These are phyloP conservation scores for Canavalia gladiata DNA, from an alignment of 306 rosid species.

Conservation along the genomic window DNA sequence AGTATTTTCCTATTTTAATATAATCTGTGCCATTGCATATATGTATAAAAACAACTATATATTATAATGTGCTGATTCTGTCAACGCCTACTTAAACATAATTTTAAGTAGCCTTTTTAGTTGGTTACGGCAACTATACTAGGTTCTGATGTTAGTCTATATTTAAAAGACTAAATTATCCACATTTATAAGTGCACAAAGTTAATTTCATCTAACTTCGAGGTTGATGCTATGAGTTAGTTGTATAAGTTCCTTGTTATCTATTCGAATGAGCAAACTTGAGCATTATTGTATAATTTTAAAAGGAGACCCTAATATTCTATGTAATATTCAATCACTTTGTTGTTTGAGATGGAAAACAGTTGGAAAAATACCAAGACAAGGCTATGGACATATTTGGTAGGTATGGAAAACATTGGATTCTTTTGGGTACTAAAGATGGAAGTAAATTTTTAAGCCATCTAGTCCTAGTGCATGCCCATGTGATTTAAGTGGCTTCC, in stretches of 20 bases:
- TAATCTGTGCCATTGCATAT: background rate
- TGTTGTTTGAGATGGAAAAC: conserved; percentile 40
- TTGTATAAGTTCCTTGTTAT: conserved; percentile 34
- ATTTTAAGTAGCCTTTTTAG: conserved; percentile 40
- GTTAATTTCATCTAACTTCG: conserved; percentile 59
- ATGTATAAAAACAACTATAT: background rate
- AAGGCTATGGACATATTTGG: conserved; percentile 34
- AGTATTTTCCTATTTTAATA: conserved; percentile 16
- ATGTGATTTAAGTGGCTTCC: conserved; percentile 52
- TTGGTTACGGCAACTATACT: conserved; percentile 47
- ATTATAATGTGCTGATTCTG: conserved; percentile 43
- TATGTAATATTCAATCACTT: background rate
- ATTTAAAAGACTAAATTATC: conserved; percentile 32
- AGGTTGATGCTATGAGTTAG: conserved; percentile 62
- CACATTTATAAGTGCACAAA: conserved; percentile 38
- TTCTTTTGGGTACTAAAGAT: conserved; percentile 39
- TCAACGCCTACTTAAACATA: conserved; percentile 49
- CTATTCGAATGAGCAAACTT: conserved; percentile 32
- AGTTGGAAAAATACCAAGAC: conserved; percentile 46
- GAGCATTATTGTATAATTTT: conserved; percentile 9
- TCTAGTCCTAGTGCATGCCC: conserved; percentile 46
- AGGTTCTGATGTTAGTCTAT: conserved; percentile 47
- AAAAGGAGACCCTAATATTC: conserved; percentile 4
- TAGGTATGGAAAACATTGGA: conserved; percentile 49
- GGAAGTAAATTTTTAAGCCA: conserved; percentile 16